A percentile compares a stretch with the other conserved stretches of the same genome.
Conservation (phyloP, 2,329 filamentous ascomycete genomes). For the Xylaria sp. region DNA sequence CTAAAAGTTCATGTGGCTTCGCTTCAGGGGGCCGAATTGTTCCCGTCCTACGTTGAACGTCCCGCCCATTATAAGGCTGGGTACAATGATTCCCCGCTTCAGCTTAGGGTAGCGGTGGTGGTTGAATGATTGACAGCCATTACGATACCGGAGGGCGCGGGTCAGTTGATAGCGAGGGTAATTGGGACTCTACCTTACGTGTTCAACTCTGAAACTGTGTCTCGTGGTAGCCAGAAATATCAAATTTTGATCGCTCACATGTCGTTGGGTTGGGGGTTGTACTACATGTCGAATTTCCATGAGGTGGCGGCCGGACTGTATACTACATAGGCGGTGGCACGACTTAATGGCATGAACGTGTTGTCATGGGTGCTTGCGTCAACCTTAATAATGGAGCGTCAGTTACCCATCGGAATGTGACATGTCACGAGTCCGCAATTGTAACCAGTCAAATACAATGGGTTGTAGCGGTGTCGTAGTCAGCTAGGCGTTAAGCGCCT, state of each 20-base stretch:
- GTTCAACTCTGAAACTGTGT: slow-evolving; percentile 8
- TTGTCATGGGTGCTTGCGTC: slow-evolving; percentile 34
- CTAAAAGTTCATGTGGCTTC: slow-evolving; percentile 23
- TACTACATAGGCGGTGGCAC: slow-evolving; percentile 15
- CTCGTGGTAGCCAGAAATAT: slow-evolving; percentile 7
- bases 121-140: slow-evolving; percentile 16
- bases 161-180: neutral
- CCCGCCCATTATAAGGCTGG: slow-evolving; percentile 12
- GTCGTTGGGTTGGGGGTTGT: slow-evolving; percentile 12
- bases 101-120: neutral
- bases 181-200: neutral
- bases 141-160: neutral
- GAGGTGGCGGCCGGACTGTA: slow-evolving; percentile 4
- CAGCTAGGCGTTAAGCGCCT: neutral
- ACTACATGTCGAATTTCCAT: slow-evolving; percentile 13
- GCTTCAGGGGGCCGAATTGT: slow-evolving; percentile 17
- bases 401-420: slow-evolving; percentile 16
- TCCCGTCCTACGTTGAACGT: slow-evolving; percentile 21
- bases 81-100: neutral
- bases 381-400: slow-evolving; percentile 19
- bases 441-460: neutral
- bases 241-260: neutral
- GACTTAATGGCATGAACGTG: slow-evolving; percentile 15
- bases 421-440: slow-evolving; percentile 6
- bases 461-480: neutral